Evolutionary conservation across 1,139 yeast species (phyloP).

Genomic region (Hemisphaericaspora xylofermentans): DNA sequence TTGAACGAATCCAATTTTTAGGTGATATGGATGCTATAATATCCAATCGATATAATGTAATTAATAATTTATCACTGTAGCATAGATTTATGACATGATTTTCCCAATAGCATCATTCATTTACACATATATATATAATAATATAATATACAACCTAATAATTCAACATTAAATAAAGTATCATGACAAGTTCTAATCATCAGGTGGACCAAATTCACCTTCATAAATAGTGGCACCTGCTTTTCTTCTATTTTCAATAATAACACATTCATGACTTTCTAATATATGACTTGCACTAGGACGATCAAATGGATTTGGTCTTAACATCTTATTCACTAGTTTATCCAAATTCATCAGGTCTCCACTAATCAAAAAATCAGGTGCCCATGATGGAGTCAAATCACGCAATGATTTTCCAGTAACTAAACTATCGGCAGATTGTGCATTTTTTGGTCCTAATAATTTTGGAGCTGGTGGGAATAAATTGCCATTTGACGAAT

Average conservation of each 20-base stretch:
- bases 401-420: conserved; percentile 20
- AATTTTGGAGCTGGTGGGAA: conserved; percentile 10
- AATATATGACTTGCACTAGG: conserved; percentile 76
- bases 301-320: conserved; percentile 79
- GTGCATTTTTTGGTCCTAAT: conserved; percentile 3
- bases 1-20: conserved; percentile 24
- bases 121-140: background rate
- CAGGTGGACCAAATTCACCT: conserved; percentile 75
- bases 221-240: conserved; percentile 96
- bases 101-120: background rate
- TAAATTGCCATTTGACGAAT: conserved; percentile 3
- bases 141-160: too few relatives aligned
- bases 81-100: background rate
- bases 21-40: conserved; percentile 16
- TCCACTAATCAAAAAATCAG: conserved; percentile 68
- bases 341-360: conserved; percentile 74
- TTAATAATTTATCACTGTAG: background rate
- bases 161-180: background rate
- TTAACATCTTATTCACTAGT: conserved; percentile 84
- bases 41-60: conserved; percentile 13
- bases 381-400: conserved; percentile 75
- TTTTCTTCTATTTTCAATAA: conserved; percentile 79
- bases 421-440: background rate
- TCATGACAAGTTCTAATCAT: conserved; percentile 8
- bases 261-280: conserved; percentile 67